These are phyloP conservation scores for Phlyctochytrium planicorne DNA, from an alignment of 192 early-diverging fungal genomes.

Conservation along the genomic window DNA sequence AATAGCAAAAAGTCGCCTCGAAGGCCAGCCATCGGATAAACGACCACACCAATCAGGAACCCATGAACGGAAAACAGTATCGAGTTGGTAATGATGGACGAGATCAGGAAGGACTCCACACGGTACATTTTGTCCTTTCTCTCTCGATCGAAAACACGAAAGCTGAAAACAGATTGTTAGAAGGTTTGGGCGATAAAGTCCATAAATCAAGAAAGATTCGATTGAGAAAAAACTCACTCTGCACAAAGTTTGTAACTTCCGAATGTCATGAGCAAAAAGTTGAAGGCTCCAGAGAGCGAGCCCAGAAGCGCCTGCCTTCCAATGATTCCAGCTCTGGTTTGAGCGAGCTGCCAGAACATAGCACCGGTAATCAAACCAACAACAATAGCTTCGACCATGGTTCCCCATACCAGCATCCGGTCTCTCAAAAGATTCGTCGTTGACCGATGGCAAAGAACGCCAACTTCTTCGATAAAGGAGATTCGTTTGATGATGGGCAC, in stretches of 20 bases:
- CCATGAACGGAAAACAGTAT: slow-evolving; percentile 27
- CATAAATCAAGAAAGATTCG: no score
- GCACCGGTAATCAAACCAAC: slow-evolving; percentile 34
- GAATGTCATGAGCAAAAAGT: slow-evolving; percentile 46
- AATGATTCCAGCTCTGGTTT: slow-evolving; percentile 38
- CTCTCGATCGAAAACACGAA: slow-evolving; percentile 51
- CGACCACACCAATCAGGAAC: slow-evolving; percentile 31
- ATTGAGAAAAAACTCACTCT: slow-evolving; percentile 34
- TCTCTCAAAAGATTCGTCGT: slow-evolving; percentile 41
- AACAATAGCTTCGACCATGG: slow-evolving; percentile 36
- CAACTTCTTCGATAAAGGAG: slow-evolving; percentile 22
- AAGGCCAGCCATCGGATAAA: slow-evolving; percentile 46
- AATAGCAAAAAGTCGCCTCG: slow-evolving; percentile 33
- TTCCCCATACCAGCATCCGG: slow-evolving; percentile 41
- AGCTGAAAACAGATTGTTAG: slow-evolving; percentile 27
- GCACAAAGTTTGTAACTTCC: slow-evolving; percentile 39
- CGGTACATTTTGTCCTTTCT: slow-evolving; percentile 50
- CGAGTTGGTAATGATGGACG: slow-evolving; percentile 39
- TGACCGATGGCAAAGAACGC: slow-evolving; percentile 28
- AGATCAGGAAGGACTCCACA: slow-evolving; percentile 41
- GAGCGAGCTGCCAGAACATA: slow-evolving; percentile 42
- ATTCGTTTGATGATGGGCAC: neutral
- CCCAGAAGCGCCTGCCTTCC: slow-evolving; percentile 33
- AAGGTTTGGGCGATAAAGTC: neutral
- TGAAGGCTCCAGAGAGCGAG: slow-evolving; percentile 32